Evolutionary conservation across 768 basidiomycete genomes (phyloP).

Genomic region (Roridomyces roridus): DNA sequence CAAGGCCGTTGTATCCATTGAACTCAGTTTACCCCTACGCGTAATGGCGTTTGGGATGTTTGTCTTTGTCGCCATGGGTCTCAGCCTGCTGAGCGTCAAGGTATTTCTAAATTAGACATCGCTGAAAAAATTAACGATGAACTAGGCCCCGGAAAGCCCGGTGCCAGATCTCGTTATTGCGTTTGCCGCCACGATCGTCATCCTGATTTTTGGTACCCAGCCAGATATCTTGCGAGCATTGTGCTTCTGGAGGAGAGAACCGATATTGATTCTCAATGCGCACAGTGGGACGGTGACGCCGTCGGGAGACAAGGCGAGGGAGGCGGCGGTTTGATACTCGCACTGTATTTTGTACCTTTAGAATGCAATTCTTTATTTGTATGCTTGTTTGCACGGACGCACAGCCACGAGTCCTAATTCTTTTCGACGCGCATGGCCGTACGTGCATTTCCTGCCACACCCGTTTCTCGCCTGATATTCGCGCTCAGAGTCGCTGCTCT

Average conservation of each 20-base stretch:
- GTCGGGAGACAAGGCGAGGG: neutral
- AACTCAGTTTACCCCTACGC: conserved; percentile 52
- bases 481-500: conserved; percentile 51
- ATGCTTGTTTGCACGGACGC: too few species aligned
- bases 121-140: too few species aligned
- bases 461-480: neutral
- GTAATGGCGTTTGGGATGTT: conserved; percentile 52
- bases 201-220: conserved; percentile 57
- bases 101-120: too few species aligned
- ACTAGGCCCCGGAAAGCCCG: conserved; percentile 50
- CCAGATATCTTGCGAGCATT: conserved; percentile 44
- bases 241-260: conserved; percentile 40
- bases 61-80: conserved; percentile 46
- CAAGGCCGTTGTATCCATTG: conserved; percentile 32
- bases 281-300: neutral
- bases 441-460: conserved; percentile 27
- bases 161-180: conserved; percentile 55
- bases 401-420: too few species aligned
- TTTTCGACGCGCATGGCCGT: conserved; percentile 48
- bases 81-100: conserved; percentile 52
- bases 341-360: too few species aligned
- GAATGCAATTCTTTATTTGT: too few species aligned
- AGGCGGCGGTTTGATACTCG: too few species aligned
- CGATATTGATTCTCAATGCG: neutral
- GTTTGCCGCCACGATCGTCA: conserved; percentile 46